Percentiles rank a stretch among this genome's conserved stretches.
These are phyloP conservation scores for Russula earlei DNA, from an alignment of 768 basidiomycete species.

Conservation along the genomic window DNA sequence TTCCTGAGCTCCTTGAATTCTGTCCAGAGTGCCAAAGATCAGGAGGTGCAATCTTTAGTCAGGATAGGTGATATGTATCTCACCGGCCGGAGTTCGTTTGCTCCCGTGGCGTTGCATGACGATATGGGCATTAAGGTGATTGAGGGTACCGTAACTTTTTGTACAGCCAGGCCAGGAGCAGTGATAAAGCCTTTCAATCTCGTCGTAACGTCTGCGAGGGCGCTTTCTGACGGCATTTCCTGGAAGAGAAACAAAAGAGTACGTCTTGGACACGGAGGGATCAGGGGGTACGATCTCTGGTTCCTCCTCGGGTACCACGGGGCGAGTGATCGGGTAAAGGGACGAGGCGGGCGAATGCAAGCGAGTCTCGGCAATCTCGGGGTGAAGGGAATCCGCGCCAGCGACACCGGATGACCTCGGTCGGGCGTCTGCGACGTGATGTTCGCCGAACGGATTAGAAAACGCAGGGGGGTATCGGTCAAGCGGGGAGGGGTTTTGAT, in stretches of 20 bases:
- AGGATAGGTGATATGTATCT: constrained; percentile 26
- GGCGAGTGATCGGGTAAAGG: constrained; percentile 12
- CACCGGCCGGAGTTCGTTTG: constrained; percentile 85
- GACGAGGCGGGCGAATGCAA: constrained; percentile 13
- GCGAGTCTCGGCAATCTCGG: constrained; percentile 1
- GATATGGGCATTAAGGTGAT: constrained; percentile 96
- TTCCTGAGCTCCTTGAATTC: constrained; percentile 98
- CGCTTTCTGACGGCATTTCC: constrained; percentile 78
- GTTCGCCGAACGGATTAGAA: constrained; percentile 11
- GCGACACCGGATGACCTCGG: constrained; percentile 12
- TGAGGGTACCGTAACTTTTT: constrained; percentile 89
- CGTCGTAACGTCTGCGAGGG: constrained; percentile 81
- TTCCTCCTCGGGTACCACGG: constrained; percentile 21
- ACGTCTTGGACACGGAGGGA: constrained; percentile 44
- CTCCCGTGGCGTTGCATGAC: constrained; percentile 95
- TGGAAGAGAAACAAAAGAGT: constrained; percentile 73
- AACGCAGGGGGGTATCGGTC: constrained; percentile 4
- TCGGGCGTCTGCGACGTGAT: constrained; percentile 1
- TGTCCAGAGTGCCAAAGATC: constrained; percentile 30
- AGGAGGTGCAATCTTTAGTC: constrained; percentile 7
- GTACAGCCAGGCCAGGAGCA: constrained; percentile 54
- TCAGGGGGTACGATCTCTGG: constrained; percentile 12
- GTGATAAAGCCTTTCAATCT: constrained; percentile 88
- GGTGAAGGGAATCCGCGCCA: constrained; percentile 10
- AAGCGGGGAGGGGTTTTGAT: constrained; percentile 3